Evolutionary conservation across 1,139 yeast genomes (phyloP).

Genomic region (Pichia sorboxylosa): DNA sequence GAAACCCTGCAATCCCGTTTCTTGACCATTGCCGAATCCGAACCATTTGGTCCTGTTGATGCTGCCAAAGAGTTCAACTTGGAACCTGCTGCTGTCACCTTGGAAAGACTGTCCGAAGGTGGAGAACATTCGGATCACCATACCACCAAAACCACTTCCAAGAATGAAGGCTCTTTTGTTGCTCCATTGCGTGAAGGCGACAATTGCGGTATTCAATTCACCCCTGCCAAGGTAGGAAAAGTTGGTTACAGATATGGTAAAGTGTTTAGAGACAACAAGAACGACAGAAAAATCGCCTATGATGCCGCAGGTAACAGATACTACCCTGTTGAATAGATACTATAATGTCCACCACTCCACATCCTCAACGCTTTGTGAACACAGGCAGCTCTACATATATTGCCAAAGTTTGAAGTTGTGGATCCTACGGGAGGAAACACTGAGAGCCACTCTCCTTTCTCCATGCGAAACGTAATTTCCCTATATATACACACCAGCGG

Average conservation of each 20-base stretch:
- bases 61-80: slow-evolving; percentile 80
- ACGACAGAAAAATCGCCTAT: slow-evolving; percentile 69
- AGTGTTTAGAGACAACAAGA: slow-evolving; percentile 77
- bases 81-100: slow-evolving; percentile 74
- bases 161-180: slow-evolving; percentile 24
- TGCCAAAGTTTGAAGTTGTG: no score
- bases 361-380: no score
- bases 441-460: no score
- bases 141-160: slow-evolving; percentile 11
- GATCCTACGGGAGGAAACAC: no score
- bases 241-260: slow-evolving; percentile 93
- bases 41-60: slow-evolving; percentile 94
- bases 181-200: slow-evolving; percentile 48
- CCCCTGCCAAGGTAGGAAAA: slow-evolving; percentile 64
- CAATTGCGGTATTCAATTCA: slow-evolving; percentile 58
- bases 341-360: not conserved
- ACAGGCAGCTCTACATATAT: no score
- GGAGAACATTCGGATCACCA: slow-evolving; percentile 33
- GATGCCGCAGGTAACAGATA: slow-evolving; percentile 59
- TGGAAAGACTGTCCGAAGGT: slow-evolving; percentile 51
- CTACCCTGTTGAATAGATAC: slow-evolving; percentile 23
- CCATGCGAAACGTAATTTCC: no score
- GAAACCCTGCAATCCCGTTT: slow-evolving; percentile 77
- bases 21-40: slow-evolving; percentile 83
- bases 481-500: no score